Evolutionary conservation across 75 land plant species (phyloP).

Genomic region (Ceratopteris richardii): DNA sequence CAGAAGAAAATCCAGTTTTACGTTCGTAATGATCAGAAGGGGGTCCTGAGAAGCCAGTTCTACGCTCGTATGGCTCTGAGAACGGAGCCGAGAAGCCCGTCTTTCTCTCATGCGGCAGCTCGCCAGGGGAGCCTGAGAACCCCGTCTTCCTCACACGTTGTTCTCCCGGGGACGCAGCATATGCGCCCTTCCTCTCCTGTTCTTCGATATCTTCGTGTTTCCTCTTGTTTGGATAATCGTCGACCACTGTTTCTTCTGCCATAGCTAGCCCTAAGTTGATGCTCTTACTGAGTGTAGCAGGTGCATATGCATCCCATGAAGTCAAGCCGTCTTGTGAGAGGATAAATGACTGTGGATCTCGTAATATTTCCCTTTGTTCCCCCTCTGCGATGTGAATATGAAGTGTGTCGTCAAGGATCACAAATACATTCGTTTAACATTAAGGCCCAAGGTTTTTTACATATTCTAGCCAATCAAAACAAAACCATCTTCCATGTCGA

Average conservation of each 20-base stretch:
- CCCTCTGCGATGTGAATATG: not conserved
- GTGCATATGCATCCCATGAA: not conserved
- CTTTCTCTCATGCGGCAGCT: not conserved
- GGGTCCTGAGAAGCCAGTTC: slow-evolving; percentile 3
- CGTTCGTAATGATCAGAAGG: not conserved
- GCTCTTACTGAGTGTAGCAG: not conserved
- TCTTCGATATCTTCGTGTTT: slow-evolving; percentile 1
- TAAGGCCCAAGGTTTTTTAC: too few species aligned
- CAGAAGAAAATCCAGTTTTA: not conserved
- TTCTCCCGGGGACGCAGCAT: not conserved
- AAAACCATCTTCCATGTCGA: too few species aligned
- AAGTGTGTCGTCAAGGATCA: too few species aligned
- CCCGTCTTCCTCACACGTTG: slow-evolving; percentile 3
- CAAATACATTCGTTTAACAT: too few species aligned
- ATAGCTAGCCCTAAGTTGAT: not conserved
- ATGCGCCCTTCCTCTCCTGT: not conserved
- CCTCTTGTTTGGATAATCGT: not conserved
- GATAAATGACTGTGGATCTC: too few species aligned
- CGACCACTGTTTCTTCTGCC: slow-evolving; percentile 2
- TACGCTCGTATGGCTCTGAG: not conserved
- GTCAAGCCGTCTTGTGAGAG: too few species aligned
- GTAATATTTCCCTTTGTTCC: not conserved
- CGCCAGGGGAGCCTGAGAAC: not conserved
- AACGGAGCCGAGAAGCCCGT: not conserved
- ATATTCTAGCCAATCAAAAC: too few species aligned